These are phyloP conservation scores for Blastocystis hominis DNA, from an alignment of 352 stramenopile species.

Conservation along the genomic window DNA sequence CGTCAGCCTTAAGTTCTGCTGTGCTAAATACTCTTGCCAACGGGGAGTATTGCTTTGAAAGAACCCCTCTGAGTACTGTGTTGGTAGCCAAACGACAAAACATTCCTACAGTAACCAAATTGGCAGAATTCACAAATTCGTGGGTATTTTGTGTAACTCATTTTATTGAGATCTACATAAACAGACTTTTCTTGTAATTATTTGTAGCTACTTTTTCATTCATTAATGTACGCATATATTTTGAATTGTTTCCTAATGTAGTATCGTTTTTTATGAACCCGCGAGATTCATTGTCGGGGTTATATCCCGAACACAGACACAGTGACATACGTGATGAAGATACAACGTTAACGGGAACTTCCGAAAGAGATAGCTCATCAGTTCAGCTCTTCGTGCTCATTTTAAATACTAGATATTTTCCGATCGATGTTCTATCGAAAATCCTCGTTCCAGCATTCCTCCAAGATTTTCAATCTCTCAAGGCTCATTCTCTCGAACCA, in stretches of 20 bases:
- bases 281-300: neutral
- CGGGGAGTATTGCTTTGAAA: neutral
- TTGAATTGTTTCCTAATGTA: neutral
- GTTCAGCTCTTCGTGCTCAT: neutral
- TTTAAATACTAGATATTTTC: neutral
- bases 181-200: neutral
- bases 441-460: neutral
- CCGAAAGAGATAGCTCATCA: neutral
- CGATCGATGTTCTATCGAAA: neutral
- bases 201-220: neutral
- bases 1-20: neutral
- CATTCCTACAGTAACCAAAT: neutral
- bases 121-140: neutral
- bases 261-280: neutral
- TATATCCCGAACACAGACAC: neutral
- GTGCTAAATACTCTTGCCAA: neutral
- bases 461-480: conserved; percentile 25
- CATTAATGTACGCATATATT: neutral
- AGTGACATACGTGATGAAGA: neutral
- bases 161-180: neutral
- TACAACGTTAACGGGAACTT: neutral
- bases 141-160: neutral
- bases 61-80: neutral
- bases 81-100: neutral
- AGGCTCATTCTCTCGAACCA: neutral